Evolutionary conservation across 805 yeast genomes (phyloP).

Genomic region (Saitoella complicata): DNA sequence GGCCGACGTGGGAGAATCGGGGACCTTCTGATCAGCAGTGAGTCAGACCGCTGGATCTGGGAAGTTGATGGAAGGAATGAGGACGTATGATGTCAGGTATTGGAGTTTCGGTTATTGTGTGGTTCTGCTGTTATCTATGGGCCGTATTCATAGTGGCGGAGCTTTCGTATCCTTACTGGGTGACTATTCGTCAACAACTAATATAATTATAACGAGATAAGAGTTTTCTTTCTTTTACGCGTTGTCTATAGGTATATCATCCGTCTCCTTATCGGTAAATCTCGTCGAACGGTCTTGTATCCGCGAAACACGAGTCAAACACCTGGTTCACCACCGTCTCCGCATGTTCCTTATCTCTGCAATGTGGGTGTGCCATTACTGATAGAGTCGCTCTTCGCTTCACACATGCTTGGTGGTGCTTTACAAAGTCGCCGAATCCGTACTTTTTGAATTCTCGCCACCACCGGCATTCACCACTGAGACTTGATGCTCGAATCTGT

Average conservation of each 20-base stretch:
- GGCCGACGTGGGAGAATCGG: conserved; percentile 37
- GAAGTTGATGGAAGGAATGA: not conserved
- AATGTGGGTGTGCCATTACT: conserved; percentile 73
- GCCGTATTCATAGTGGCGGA: too few relatives aligned
- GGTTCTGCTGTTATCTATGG: too few relatives aligned
- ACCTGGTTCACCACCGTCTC: conserved; percentile 67
- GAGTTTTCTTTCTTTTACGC: too few relatives aligned
- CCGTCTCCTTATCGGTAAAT: conserved; percentile 37
- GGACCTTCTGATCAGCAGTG: not conserved
- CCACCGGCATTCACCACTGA: conserved; percentile 90
- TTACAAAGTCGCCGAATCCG: conserved; percentile 37
- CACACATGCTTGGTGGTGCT: conserved; percentile 85
- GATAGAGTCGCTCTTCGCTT: conserved; percentile 74
- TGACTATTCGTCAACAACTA: too few relatives aligned
- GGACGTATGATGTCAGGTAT: not conserved
- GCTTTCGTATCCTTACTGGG: too few relatives aligned
- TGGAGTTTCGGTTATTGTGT: too few relatives aligned
- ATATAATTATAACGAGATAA: too few relatives aligned
- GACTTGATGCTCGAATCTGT: conserved; percentile 65
- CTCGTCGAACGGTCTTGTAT: conserved; percentile 89
- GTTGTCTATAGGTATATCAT: too few relatives aligned
- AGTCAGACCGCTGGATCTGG: not conserved
- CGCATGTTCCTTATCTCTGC: conserved; percentile 59
- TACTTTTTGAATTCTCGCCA: conserved; percentile 59
- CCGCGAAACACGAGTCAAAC: conserved; percentile 84